Evolutionary conservation across 31 red algal species (phyloP).

Genomic region (Odonthalia washingtoniensis): DNA sequence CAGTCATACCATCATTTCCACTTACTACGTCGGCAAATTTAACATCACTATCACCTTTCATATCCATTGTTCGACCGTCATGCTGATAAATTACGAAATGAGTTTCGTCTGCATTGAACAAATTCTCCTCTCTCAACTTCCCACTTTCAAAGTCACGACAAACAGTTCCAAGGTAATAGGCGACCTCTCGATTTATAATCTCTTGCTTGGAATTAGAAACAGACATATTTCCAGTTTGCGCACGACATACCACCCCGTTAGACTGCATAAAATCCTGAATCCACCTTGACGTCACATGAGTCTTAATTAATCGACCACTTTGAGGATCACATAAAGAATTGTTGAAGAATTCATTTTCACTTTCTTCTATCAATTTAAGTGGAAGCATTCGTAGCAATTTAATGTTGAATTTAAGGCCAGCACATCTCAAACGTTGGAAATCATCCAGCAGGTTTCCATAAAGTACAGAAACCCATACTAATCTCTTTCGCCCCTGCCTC

Average conservation of each 20-base stretch:
- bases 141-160: conserved; percentile 11
- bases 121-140: neutral
- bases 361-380: neutral
- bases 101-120: conserved; percentile 42
- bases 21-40: too few species aligned
- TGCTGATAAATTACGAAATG: conserved; percentile 37
- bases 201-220: neutral
- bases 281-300: neutral
- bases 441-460: neutral
- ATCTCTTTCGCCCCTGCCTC: neutral
- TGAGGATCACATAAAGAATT: neutral
- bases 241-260: neutral
- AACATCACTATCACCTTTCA: neutral
- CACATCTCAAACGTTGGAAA: neutral
- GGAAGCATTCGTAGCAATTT: neutral
- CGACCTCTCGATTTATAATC: neutral
- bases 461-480: neutral
- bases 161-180: too few species aligned
- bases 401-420: conserved; percentile 7
- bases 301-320: neutral
- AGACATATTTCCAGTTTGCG: neutral
- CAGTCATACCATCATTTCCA: conserved; percentile 32
- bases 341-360: too few species aligned
- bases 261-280: conserved; percentile 5
- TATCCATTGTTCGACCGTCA: conserved; percentile 4